Evolutionary conservation across 116 monocot genomes (phyloP), one percentile per base, ranked within the genome.

Genomic region (Zostera marina): DNA sequence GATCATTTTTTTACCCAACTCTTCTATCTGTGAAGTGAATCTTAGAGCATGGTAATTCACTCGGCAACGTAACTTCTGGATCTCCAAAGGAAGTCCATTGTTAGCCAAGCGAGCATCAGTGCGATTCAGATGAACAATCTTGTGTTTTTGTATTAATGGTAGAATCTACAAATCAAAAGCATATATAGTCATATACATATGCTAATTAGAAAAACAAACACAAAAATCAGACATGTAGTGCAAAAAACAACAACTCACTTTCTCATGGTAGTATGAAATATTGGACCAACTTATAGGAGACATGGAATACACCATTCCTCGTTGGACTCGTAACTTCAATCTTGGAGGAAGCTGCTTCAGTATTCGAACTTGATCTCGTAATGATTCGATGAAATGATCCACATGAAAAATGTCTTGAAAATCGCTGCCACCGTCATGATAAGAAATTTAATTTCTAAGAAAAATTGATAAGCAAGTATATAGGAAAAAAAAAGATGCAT

Each of bases 341-440:
- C 81, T 81, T 39, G 84, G 85, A 9, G 94, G 94, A 16, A 94
- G 47, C 79, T 79, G 77, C 60, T 81, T 88, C 61, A 94, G 45
- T 71, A 94, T 94, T 47, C 94, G 73, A 22, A 94, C 94, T 71
- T 88, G 88, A 60, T 94, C 81, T 74, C 94, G 76, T 56, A 94
- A 63, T 15, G 94, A 84, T 41, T 63, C 72, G 24, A 94, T 94
- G 66, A 94, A 88, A 76, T 94, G 81, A 56, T 85, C 81, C 17
- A 88, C 88, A 69, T 94, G 88, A 69, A 94, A 94, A 63, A 94
- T 84, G 54, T 94, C 94, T 55, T 88, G 72, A 63, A 94, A 94
- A 20, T 88, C 94, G 63, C 94, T 94, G 78, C 45, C 54, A 57
- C 11, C 25, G n/a, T 23, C 17, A 13, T 25, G 0, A 44, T 16